A percentile compares a stretch with the other conserved stretches of the same genome.
phyloP scores from a whole-genome alignment of 139 green algal genomes.

The Tetradesmus lagerheimii region DNA sequence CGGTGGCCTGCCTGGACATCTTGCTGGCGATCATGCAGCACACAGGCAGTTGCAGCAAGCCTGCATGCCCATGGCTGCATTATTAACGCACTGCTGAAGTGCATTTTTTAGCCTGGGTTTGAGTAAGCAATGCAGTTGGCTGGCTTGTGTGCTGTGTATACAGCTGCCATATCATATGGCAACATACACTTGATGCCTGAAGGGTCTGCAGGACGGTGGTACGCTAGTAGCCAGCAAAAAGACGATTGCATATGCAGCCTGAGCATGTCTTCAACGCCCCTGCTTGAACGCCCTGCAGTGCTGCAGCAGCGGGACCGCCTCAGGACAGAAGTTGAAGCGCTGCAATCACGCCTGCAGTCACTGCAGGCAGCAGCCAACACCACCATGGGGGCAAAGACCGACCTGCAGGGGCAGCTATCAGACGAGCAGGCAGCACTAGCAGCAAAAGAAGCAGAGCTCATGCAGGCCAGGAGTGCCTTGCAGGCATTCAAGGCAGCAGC shows the following conservation, averaged over 20 bases:
- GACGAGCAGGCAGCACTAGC: neutral
- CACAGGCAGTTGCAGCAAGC: too few relatives aligned
- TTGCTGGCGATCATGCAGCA: too few relatives aligned
- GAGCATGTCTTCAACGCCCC: neutral
- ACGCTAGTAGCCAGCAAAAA: too few relatives aligned
- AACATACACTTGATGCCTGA: too few relatives aligned
- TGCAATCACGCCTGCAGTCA: conserved; percentile 26
- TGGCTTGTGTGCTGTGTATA: neutral
- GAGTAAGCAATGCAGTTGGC: too few relatives aligned
- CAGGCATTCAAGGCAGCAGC: neutral
- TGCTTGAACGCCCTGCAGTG: neutral
- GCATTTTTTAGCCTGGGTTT: too few relatives aligned
- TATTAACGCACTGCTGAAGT: too few relatives aligned
- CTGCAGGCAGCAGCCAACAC: conserved; percentile 22
- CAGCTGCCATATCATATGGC: too few relatives aligned
- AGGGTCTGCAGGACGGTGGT: too few relatives aligned
- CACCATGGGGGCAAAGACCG: neutral
- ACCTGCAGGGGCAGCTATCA: conserved; percentile 6
- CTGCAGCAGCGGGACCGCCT: conserved; percentile 41
- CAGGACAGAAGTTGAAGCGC: conserved; percentile 22
- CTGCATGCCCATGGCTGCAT: too few relatives aligned
- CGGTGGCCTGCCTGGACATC: too few relatives aligned
- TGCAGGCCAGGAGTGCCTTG: neutral
- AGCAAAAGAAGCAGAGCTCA: conserved; percentile 5
- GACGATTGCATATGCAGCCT: neutral